A percentile compares a stretch with the other conserved stretches of the same genome.
Conservation (phyloP, 768 basidiomycete species). For the Pleurotus tuber-regium region DNA sequence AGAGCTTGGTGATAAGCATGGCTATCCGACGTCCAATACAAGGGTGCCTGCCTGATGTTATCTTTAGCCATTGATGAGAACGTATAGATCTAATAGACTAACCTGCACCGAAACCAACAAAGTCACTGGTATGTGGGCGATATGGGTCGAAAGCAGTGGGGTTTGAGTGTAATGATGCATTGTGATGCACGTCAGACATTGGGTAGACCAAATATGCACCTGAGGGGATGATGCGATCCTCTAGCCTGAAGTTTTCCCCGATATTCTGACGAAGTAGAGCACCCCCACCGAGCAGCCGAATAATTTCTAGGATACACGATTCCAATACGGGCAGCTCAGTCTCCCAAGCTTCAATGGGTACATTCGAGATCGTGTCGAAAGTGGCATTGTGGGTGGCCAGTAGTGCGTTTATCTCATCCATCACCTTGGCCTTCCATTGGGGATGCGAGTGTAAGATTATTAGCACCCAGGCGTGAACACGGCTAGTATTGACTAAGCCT, state of each 20-base stretch:
- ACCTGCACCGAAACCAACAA: background rate
- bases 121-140: background rate
- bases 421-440: slow-evolving; percentile 12
- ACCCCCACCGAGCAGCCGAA: slow-evolving; percentile 10
- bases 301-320: slow-evolving; percentile 13
- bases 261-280: slow-evolving; percentile 14
- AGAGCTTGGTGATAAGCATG: background rate
- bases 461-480: slow-evolving; percentile 9
- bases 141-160: slow-evolving; percentile 13
- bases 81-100: too few species aligned
- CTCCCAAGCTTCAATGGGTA: slow-evolving; percentile 17
- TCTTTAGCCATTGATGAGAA: too few species aligned
- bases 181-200: slow-evolving; percentile 11
- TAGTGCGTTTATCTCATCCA: slow-evolving; percentile 11
- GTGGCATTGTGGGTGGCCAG: slow-evolving; percentile 1
- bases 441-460: slow-evolving; percentile 10
- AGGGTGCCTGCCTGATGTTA: background rate
- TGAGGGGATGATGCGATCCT: slow-evolving; percentile 2
- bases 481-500: slow-evolving; percentile 13
- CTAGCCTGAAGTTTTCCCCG: background rate
- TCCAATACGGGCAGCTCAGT: slow-evolving; percentile 14
- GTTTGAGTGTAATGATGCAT: slow-evolving; percentile 15
- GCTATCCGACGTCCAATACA: background rate
- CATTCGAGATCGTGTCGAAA: background rate
- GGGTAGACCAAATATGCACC: slow-evolving; percentile 16